Evolutionary conservation across 169 alveolate species (phyloP).

Genomic region (Eimeria necatrix): DNA sequence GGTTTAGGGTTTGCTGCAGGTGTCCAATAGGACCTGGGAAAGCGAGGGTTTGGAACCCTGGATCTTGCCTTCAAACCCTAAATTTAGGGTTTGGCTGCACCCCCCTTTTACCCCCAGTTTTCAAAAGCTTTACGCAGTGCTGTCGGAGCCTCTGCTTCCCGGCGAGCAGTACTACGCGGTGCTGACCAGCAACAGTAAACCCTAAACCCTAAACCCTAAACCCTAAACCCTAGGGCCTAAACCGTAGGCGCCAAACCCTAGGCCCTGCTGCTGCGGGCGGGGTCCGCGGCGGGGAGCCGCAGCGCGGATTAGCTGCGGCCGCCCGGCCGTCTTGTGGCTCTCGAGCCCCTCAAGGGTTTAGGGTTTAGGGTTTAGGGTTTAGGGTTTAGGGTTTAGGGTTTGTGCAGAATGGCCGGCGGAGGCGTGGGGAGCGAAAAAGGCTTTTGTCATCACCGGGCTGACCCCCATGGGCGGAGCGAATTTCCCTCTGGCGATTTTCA

Average conservation of each 20-base stretch:
- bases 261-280: no score
- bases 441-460: not conserved
- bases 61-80: conserved; percentile 39
- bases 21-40: not conserved
- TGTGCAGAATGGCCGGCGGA: conserved; percentile 41
- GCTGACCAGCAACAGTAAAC: conserved; percentile 2
- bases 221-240: no score
- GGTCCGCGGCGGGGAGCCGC: no score
- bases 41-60: conserved; percentile 43
- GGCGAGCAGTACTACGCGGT: conserved; percentile 9
- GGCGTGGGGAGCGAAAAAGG: conserved; percentile 44
- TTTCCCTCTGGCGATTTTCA: not conserved
- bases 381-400: conserved; percentile 33
- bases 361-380: conserved; percentile 21
- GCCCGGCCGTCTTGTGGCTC: no score
- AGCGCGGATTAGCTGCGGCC: no score
- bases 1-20: no score
- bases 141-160: conserved; percentile 22
- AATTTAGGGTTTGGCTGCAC: conserved; percentile 75
- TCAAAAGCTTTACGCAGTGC: conserved; percentile 61
- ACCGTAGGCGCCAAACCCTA: no score
- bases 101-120: conserved; percentile 66
- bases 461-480: conserved; percentile 26
- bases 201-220: conserved; percentile 25
- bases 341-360: not conserved